Evolutionary conservation across 2,329 filamentous ascomycete genomes (phyloP), one percentile per base, ranked within the genome.

Genomic region (Rutstroemia sydowiana): DNA sequence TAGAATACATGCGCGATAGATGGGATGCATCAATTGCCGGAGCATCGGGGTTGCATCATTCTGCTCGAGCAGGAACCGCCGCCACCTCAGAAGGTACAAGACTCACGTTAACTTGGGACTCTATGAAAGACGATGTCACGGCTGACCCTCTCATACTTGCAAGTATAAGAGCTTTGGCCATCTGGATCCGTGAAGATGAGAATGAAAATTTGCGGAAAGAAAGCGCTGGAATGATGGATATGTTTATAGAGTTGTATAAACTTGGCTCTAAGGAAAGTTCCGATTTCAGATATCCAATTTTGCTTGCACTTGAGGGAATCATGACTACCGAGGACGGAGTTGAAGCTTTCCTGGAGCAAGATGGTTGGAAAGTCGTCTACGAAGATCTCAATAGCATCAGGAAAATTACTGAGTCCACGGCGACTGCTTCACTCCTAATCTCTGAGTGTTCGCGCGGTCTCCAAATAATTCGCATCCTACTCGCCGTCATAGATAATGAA

Each of bases 131-230:
- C 9, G 69, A 73, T 55, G 68, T 70, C 28, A 61, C 61, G 10
- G 69, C 74, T 6, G 84, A 87, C 58, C 75, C 78, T 1, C 70
- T 87, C 7, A 71, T 84, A 1, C 71, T 83, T 2, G 76, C 82
- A 3, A 75, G 78, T 0, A 66, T 85, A 20, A 70, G 79, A 41
- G 69, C 77, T 0, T 61, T 87, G 28, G 75, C 81, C 1, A 72
- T 86, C 16, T 87, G 84, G 84, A 69, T 87, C n/a, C 72, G 79
- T 7, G 84, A 87, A 56, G 83, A 87, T 52, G 82, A 86, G 37
- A 81, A 80, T 37, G 76, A 81, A 13, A 66, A 70, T 7, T 62
- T 86, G 36, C 70, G 81, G 10, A 74, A 60, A 46, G 66, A 68
- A 48, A 61, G 57, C 10, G 73, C 75, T 0, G 81, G 80, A 0